Evolutionary conservation across 306 rosid species (phyloP).

Genomic region (Cicer chorassanicum): DNA sequence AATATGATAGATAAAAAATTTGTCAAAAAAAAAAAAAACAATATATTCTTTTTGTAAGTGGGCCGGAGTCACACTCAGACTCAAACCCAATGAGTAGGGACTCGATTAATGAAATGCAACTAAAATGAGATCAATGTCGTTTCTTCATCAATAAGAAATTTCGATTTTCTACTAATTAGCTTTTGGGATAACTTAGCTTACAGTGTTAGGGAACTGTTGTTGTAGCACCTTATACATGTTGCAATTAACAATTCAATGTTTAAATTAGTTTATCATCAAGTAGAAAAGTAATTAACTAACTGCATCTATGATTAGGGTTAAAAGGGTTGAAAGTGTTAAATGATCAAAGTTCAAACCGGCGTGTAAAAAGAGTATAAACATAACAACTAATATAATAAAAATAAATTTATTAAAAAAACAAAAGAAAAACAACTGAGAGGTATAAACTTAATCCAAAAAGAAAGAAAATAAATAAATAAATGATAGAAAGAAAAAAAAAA

Average conservation of each 20-base stretch:
- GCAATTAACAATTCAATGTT: slow-evolving; percentile 6
- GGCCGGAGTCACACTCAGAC: slow-evolving; percentile 48
- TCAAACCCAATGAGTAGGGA: slow-evolving; percentile 6
- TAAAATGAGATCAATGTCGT: slow-evolving; percentile 41
- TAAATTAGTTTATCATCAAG: background rate
- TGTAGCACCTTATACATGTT: background rate
- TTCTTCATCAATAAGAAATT: slow-evolving; percentile 67
- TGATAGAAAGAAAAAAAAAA: no score
- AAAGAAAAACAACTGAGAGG: no score
- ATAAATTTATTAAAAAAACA: no score
- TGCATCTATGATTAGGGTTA: no score
- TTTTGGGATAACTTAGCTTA: slow-evolving; percentile 35
- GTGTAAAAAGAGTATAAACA: no score
- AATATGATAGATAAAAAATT: slow-evolving; percentile 44
- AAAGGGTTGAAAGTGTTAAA: no score
- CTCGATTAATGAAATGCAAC: slow-evolving; percentile 37
- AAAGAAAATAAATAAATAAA: no score
- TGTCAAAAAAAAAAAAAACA: slow-evolving; percentile 21
- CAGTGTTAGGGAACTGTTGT: slow-evolving; percentile 4
- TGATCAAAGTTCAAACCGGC: no score
- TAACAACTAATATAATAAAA: no score
- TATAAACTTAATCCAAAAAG: no score
- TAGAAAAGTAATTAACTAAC: no score
- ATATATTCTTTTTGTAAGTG: slow-evolving; percentile 60
- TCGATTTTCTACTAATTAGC: slow-evolving; percentile 23